Evolutionary conservation across 2,329 filamentous ascomycete genomes (phyloP), one percentile per base, ranked within the genome.

Genomic region (Xylaria sp.): DNA sequence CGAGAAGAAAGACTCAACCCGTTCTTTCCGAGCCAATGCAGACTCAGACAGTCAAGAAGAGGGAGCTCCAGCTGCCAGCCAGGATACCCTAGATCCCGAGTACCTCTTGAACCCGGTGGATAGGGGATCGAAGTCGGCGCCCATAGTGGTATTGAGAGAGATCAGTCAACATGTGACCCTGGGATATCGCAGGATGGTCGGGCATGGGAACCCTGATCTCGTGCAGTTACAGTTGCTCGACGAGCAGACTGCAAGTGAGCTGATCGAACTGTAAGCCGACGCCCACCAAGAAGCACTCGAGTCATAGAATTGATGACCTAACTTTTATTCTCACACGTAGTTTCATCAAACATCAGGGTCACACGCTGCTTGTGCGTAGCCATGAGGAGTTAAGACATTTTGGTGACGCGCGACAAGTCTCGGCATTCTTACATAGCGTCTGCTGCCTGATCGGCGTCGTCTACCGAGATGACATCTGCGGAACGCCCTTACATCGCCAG

Each of bases 361-460:
- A 78, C 20, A 73, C 72, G 28, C 70, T 79, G 6, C 68, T 77
- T 9, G 75, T 73, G n/a, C 76, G 76, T 46, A 69, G 60, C 33
- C 49, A 66, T 26, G 72, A 75, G 11, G 77, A 78, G 9, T 44
- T 78, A 31, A 68, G 66, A 33, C 64, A 65, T 3, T 78, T 73
- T 0, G 89, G 73, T 0, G 76, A 76, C 6, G 65, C 78, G 17
- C 77, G 77, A 4, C 74, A 75, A 17, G 74, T 77, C 3, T 83
- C 81, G 0, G 78, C 81, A 0, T 83, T 83, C 63, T 70, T 83
- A 11, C 79, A 80, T 53, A 78, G 79, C 26, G 80, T 81, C 1
- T 81, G 81, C 68, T 82, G 80, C 63, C 67, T 82, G 4, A 79
- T 81, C 23, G 80, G 78, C 2, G 77, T 82, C 57, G 76, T 78